Evolutionary conservation across 352 stramenopile species (phyloP).

Genomic region (Globisporangium okanoganense): DNA sequence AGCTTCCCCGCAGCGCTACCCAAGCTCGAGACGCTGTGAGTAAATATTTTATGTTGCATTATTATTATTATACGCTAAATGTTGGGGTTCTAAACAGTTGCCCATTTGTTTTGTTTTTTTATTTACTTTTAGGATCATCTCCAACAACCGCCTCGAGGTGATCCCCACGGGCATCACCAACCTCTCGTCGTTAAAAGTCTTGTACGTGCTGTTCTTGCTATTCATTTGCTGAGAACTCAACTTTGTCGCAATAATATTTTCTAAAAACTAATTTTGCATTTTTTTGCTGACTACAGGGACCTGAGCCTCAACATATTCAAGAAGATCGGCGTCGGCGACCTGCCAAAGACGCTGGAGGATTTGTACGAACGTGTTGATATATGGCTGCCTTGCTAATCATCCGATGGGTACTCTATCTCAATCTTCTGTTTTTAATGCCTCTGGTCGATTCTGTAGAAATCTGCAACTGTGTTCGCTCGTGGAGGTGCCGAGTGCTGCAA

Average conservation of each 20-base stretch:
- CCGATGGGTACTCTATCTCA: too few relatives aligned
- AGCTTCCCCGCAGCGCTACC: constrained; percentile 21
- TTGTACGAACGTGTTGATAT: constrained; percentile 10
- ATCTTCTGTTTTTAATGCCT: background rate
- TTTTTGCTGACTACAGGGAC: constrained; percentile 13
- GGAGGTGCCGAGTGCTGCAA: constrained; percentile 21
- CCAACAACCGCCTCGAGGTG: constrained; percentile 15
- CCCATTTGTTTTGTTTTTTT: too few relatives aligned
- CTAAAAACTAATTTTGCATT: too few relatives aligned
- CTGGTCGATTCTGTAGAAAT: constrained; percentile 13
- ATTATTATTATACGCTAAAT: background rate
- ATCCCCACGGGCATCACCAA: constrained; percentile 19
- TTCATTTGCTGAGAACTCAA: too few relatives aligned
- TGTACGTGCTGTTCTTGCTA: constrained; percentile 20
- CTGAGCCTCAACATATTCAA: constrained; percentile 23
- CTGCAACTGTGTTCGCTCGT: constrained; percentile 27
- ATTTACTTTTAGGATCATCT: constrained; percentile 16
- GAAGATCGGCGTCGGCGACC: constrained; percentile 8
- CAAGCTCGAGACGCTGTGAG: constrained; percentile 29
- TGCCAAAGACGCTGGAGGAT: constrained; percentile 16
- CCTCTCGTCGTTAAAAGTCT: constrained; percentile 13
- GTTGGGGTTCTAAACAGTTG: background rate
- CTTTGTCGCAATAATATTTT: too few relatives aligned
- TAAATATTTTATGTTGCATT: constrained; percentile 3
- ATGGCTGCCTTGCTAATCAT: background rate